These are phyloP conservation scores for Cladosporium cucumerinum DNA, from an alignment of 2,329 filamentous ascomycete genomes.

Conservation along the genomic window DNA sequence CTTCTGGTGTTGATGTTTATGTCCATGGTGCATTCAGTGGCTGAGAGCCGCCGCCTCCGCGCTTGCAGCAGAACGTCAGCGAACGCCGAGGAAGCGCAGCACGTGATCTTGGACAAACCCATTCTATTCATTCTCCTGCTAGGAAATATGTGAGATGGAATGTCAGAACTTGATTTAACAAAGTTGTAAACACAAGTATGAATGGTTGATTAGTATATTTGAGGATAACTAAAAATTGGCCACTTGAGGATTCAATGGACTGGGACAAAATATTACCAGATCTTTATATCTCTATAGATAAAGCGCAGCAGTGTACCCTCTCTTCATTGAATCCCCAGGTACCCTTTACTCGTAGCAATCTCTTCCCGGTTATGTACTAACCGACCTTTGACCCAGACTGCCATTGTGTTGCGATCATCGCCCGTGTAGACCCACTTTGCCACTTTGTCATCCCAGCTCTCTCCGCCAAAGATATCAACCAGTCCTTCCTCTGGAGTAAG, in stretches of 20 bases:
- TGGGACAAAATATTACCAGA: neutral
- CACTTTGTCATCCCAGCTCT: constrained; percentile 79
- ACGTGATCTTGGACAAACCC: neutral
- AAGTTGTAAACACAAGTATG: neutral
- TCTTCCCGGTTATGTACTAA: constrained; percentile 63
- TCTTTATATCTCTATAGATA: neutral
- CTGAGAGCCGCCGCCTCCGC: neutral
- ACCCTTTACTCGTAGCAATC: constrained; percentile 8
- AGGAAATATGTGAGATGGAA: neutral
- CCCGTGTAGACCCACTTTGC: constrained; percentile 95
- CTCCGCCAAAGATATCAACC: constrained; percentile 88
- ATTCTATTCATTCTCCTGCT: neutral
- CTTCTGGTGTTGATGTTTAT: neutral
- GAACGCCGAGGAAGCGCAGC: neutral
- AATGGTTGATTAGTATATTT: neutral
- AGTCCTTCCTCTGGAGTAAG: constrained; percentile 51
- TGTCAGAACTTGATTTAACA: neutral
- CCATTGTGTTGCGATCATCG: constrained; percentile 84
- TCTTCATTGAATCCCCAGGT: neutral
- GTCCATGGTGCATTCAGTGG: neutral
- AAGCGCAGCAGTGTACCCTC: neutral
- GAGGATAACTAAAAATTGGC: too few species aligned
- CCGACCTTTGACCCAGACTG: constrained; percentile 83
- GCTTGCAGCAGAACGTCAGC: neutral
- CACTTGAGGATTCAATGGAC: neutral